Percentiles rank a stretch among this genome's conserved stretches.
Evolutionary conservation across 2,329 filamentous ascomycete species (phyloP).

Genomic region (Rhynchosporium agropyri): DNA sequence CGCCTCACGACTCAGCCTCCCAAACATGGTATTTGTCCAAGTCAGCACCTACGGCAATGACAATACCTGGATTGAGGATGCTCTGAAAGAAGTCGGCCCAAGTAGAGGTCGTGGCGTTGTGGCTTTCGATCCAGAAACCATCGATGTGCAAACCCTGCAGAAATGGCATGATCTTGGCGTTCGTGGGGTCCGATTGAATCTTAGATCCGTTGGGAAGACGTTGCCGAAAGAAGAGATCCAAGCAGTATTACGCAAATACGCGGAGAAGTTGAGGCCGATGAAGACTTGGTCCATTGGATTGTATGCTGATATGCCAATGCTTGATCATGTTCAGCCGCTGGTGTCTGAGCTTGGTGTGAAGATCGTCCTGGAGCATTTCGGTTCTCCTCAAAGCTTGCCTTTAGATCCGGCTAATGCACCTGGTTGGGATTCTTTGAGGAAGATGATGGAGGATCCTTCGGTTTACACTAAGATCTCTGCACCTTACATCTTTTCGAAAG

Average conservation of each 20-base stretch:
- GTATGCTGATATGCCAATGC: constrained; percentile 24
- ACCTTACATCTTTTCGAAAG: constrained; percentile 56
- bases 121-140: constrained; percentile 53
- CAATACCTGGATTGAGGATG: constrained; percentile 60
- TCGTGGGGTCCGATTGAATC: constrained; percentile 60
- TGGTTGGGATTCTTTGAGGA: constrained; percentile 19
- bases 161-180: constrained; percentile 61
- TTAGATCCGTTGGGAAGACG: constrained; percentile 52
- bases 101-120: constrained; percentile 57
- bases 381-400: constrained; percentile 17
- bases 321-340: constrained; percentile 23
- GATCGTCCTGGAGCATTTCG: constrained; percentile 23
- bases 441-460: constrained; percentile 22
- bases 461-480: constrained; percentile 50
- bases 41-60: constrained; percentile 64
- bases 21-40: constrained; percentile 57
- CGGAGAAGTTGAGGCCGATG: constrained; percentile 49
- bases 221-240: constrained; percentile 30
- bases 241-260: constrained; percentile 46
- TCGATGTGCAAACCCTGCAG: constrained; percentile 45
- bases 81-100: constrained; percentile 53
- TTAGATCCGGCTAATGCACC: constrained; percentile 16
- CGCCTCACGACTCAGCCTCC: constrained; percentile 54
- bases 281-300: constrained; percentile 23
- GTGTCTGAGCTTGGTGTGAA: constrained; percentile 21